Percentiles rank a stretch among this genome's conserved stretches.
phyloP scores from a whole-genome alignment of 2,329 filamentous ascomycete genomes.

The Leptodontidium sp. region DNA sequence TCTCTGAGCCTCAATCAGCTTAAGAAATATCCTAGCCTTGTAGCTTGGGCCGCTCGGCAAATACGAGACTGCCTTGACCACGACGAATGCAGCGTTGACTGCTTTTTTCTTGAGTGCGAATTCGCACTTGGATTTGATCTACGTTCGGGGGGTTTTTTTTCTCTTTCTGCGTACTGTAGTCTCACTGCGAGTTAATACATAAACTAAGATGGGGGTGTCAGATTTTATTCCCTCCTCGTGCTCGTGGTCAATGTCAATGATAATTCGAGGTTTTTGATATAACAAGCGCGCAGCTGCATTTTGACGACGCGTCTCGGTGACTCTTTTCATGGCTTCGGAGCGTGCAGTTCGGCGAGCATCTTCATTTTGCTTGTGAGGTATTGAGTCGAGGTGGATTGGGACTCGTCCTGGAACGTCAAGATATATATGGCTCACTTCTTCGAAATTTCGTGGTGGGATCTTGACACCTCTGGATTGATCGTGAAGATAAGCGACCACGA shows the following conservation, averaged over 20 bases:
- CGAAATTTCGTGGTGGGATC: too few species aligned
- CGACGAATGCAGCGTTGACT: constrained; percentile 2
- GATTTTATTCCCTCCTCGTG: background rate
- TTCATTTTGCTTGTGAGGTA: background rate
- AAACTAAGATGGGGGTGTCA: background rate
- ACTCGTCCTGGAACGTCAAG: too few species aligned
- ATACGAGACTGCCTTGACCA: background rate
- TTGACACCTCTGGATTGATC: too few species aligned
- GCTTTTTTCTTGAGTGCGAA: background rate
- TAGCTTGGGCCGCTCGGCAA: background rate
- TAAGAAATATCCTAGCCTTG: background rate
- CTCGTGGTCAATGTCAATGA: background rate
- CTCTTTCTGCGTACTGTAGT: too few species aligned
- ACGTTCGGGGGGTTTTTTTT: too few species aligned
- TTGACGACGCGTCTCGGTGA: background rate
- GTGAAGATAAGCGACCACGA: too few species aligned
- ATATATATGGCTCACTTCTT: too few species aligned
- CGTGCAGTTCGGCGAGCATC: background rate
- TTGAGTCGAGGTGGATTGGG: background rate
- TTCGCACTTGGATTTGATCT: background rate
- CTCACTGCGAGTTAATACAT: too few species aligned
- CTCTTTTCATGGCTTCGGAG: background rate
- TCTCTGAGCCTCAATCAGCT: background rate
- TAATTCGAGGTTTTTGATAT: background rate
- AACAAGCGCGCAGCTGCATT: background rate